phyloP scores from a whole-genome alignment of 129 eudicot genomes.

The Lactuca saligna region DNA sequence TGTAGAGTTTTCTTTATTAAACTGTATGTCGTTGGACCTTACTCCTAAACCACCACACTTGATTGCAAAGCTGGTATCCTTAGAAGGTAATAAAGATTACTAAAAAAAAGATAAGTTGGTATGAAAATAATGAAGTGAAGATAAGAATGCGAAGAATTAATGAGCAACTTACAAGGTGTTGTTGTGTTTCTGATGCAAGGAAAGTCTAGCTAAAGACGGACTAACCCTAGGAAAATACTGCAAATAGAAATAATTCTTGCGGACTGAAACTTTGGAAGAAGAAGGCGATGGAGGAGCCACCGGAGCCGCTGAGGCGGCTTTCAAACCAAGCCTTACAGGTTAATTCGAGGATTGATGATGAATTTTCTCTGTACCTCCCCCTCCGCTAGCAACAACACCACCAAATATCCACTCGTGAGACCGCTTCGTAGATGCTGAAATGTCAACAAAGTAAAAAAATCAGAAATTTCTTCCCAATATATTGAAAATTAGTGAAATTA shows the following conservation, averaged over 20 bases:
- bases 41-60: constrained; percentile 57
- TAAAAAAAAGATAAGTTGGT: constrained; percentile 7
- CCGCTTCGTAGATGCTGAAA: constrained; percentile 89
- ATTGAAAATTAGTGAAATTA: neutral
- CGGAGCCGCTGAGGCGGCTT: constrained; percentile 51
- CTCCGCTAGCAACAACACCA: constrained; percentile 38
- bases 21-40: constrained; percentile 35
- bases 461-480: constrained; percentile 1
- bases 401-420: constrained; percentile 76
- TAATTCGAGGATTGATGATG: constrained; percentile 68
- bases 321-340: constrained; percentile 51
- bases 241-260: constrained; percentile 50
- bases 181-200: constrained; percentile 47
- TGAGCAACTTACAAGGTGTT: constrained; percentile 39
- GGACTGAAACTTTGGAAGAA: constrained; percentile 57
- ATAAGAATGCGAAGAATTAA: neutral
- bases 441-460: neutral
- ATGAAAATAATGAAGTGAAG: neutral
- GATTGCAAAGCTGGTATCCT: constrained; percentile 51
- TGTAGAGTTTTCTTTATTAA: constrained; percentile 42
- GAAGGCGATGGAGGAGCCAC: constrained; percentile 83
- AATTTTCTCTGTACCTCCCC: constrained; percentile 52
- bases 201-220: constrained; percentile 47
- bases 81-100: constrained; percentile 16
- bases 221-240: constrained; percentile 40